phyloP scores from a whole-genome alignment of 2,329 filamentous ascomycete species.

The Neurospora sp. region DNA sequence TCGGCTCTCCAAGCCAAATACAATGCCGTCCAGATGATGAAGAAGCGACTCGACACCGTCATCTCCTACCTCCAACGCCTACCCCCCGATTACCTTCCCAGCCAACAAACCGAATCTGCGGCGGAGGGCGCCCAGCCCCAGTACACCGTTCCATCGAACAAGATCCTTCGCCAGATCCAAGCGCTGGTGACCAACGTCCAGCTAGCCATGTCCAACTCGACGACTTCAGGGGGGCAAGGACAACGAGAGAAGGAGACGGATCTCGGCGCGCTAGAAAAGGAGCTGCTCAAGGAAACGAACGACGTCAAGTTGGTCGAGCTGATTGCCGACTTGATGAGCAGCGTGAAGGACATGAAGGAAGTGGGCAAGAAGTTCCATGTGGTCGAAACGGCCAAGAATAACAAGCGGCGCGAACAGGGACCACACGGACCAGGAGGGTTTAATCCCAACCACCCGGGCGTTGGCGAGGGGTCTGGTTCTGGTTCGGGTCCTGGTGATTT shows the following conservation, averaged over 20 bases:
- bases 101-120: conserved; percentile 16
- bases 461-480: background rate
- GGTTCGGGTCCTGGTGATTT: background rate
- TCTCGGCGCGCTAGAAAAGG: conserved; percentile 52
- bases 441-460: background rate
- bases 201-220: conserved; percentile 55
- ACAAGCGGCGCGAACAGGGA: conserved; percentile 9
- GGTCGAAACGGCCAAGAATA: conserved; percentile 35
- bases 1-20: conserved; percentile 70
- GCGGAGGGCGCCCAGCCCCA: conserved; percentile 20
- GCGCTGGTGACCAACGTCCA: conserved; percentile 75
- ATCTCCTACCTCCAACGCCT: conserved; percentile 67
- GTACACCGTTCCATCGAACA: conserved; percentile 45
- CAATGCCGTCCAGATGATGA: conserved; percentile 90
- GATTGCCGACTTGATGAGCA: conserved; percentile 65
- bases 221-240: background rate
- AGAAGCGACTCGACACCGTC: conserved; percentile 63
- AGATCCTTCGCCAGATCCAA: conserved; percentile 78
- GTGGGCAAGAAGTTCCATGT: conserved; percentile 64
- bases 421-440: background rate
- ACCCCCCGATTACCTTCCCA: conserved; percentile 48
- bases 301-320: conserved; percentile 73
- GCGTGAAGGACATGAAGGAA: conserved; percentile 59
- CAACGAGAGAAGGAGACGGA: conserved; percentile 31
- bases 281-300: conserved; percentile 69